Conservation (phyloP, 805 yeast genomes). For the Saccharomycopsis malanga region DNA sequence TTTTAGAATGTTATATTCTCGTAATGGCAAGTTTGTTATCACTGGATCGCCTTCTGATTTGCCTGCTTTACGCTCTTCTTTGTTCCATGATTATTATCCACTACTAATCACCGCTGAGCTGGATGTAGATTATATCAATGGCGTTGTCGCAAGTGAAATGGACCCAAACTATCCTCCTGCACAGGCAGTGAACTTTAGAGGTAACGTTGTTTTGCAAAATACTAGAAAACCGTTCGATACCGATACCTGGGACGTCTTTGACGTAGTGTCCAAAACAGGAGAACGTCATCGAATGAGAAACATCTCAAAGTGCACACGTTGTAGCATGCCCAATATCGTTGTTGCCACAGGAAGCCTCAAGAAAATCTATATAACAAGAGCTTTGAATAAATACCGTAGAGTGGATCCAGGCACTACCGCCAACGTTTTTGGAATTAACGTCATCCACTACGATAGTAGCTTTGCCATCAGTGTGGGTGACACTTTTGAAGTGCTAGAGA, state of each 20-base stretch:
- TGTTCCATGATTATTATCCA: conserved; percentile 17
- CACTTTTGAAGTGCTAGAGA: conserved; percentile 26
- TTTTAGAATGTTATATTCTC: conserved; percentile 5
- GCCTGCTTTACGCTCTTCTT: background rate
- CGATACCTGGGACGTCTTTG: conserved; percentile 28
- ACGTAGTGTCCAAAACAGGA: conserved; percentile 8
- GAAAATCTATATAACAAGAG: conserved; percentile 26
- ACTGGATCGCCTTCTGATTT: conserved; percentile 3
- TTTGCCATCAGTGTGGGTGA: conserved; percentile 40
- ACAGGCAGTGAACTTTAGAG: conserved; percentile 26
- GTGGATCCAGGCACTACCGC: conserved; percentile 26
- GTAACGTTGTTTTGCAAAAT: conserved; percentile 27
- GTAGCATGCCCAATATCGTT: conserved; percentile 29
- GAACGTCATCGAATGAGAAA: conserved; percentile 25
- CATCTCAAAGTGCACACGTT: conserved; percentile 26
- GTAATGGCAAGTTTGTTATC: conserved; percentile 5
- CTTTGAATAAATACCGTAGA: conserved; percentile 27
- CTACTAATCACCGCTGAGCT: background rate
- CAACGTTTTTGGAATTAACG: conserved; percentile 21
- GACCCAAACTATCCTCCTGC: background rate
- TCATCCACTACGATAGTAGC: conserved; percentile 21
- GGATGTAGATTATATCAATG: conserved; percentile 7
- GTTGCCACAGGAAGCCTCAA: conserved; percentile 23
- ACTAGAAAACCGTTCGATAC: conserved; percentile 30
- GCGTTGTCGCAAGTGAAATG: background rate